phyloP scores from a whole-genome alignment of 129 eudicot genomes.

The Flaveria ramosissima region DNA sequence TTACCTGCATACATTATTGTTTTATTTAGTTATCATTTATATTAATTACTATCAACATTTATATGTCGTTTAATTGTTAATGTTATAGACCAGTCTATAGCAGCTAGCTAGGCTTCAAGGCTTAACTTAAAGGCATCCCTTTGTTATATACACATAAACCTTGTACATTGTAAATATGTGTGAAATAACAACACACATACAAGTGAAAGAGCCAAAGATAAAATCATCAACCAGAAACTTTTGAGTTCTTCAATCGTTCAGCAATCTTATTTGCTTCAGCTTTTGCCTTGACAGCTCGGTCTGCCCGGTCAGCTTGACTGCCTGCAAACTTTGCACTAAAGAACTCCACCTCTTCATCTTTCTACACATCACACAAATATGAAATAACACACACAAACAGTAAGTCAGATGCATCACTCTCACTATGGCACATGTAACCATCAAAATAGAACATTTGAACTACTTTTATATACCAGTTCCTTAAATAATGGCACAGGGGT shows the following conservation, averaged over 20 bases:
- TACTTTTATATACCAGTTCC: conserved; percentile 55
- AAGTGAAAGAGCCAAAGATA: neutral
- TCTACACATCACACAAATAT: conserved; percentile 45
- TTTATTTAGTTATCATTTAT: too few relatives aligned
- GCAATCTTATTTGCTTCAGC: conserved; percentile 63
- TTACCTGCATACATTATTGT: too few relatives aligned
- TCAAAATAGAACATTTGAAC: neutral
- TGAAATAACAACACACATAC: neutral
- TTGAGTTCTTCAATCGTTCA: conserved; percentile 53
- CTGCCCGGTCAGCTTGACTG: conserved; percentile 94
- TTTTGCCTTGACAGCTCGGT: conserved; percentile 67
- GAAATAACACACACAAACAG: too few relatives aligned
- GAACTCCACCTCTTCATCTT: conserved; percentile 63
- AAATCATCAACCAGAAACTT: conserved; percentile 45
- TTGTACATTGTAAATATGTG: too few relatives aligned
- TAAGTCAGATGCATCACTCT: too few relatives aligned
- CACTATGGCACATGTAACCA: neutral
- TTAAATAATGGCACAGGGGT: conserved; percentile 73
- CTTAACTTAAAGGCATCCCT: too few relatives aligned
- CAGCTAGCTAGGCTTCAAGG: too few relatives aligned
- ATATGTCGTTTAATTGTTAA: neutral
- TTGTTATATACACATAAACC: too few relatives aligned
- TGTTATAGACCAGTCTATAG: too few relatives aligned
- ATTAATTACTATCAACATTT: too few relatives aligned
- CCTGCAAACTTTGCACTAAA: conserved; percentile 79